Conservation (phyloP, 371 early-diverging fungal genomes). For the Syncephalastrum contaminatum region DNA sequence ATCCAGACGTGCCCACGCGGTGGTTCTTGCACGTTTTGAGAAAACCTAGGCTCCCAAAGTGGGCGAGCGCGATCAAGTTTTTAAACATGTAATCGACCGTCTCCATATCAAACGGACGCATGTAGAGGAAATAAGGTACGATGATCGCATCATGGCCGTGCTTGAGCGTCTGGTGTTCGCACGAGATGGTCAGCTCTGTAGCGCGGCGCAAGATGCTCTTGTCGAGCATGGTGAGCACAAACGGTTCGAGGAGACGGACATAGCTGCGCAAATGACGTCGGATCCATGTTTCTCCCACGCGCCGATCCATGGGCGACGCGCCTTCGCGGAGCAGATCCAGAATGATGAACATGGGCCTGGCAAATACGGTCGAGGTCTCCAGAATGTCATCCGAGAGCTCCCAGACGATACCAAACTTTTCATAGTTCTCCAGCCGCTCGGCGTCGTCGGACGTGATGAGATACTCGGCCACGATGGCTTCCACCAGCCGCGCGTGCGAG, state of each 20-base stretch:
- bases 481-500: constrained; percentile 56
- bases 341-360: constrained; percentile 73
- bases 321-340: constrained; percentile 64
- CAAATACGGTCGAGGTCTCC: constrained; percentile 51
- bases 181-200: constrained; percentile 39
- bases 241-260: constrained; percentile 62
- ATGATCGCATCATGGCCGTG: constrained; percentile 10
- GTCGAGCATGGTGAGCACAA: constrained; percentile 56
- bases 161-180: constrained; percentile 36
- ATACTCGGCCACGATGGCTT: constrained; percentile 58
- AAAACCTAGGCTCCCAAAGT: constrained; percentile 58
- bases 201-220: constrained; percentile 46
- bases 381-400: constrained; percentile 50
- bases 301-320: constrained; percentile 52
- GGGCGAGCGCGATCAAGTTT: constrained; percentile 50
- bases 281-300: constrained; percentile 75
- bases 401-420: constrained; percentile 77
- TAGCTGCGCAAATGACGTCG: constrained; percentile 64
- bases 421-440: constrained; percentile 39
- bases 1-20: constrained; percentile 21
- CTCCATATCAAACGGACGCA: constrained; percentile 65
- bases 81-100: constrained; percentile 68
- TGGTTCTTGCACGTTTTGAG: constrained; percentile 51
- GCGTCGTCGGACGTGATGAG: constrained; percentile 43
- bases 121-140: constrained; percentile 45